Conservation (phyloP, 257 asterid species). For the Solanum infundibuliforme region DNA sequence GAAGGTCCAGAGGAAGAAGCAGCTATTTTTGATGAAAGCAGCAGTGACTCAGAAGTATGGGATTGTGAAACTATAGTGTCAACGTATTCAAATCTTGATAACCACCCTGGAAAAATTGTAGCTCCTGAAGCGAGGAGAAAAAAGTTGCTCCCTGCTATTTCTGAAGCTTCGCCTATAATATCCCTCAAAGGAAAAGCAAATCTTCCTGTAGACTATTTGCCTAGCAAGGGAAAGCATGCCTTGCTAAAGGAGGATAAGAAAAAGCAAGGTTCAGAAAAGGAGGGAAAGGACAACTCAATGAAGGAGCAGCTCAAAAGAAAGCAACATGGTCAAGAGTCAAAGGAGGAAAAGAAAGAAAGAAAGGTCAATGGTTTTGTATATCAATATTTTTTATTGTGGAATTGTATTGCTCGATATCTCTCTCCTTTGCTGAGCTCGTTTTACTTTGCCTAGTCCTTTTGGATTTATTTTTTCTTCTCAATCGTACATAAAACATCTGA, state of each 20-base stretch:
- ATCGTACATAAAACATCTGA: not conserved
- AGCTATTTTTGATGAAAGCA: conserved; percentile 53
- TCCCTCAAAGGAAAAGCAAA: conserved; percentile 71
- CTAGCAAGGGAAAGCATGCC: conserved; percentile 31
- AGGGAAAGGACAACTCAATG: conserved; percentile 22
- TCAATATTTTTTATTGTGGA: not conserved
- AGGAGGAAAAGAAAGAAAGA: conserved; percentile 94
- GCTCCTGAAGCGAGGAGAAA: conserved; percentile 66
- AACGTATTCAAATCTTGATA: conserved; percentile 82
- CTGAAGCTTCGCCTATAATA: conserved; percentile 37
- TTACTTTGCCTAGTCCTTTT: not conserved
- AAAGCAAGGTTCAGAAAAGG: conserved; percentile 16
- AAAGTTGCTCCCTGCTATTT: conserved; percentile 38
- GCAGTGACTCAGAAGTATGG: conserved; percentile 79
- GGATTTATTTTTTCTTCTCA: not conserved
- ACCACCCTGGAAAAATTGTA: conserved; percentile 86
- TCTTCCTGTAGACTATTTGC: conserved; percentile 77
- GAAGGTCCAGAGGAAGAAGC: conserved; percentile 36
- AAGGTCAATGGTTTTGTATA: conserved; percentile 39
- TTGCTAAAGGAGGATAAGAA: conserved; percentile 23
- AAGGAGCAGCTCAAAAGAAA: conserved; percentile 40
- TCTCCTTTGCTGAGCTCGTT: not conserved
- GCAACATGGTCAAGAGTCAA: conserved; percentile 61
- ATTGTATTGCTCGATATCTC: not conserved
- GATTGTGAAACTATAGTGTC: conserved; percentile 88